Percentiles rank a stretch among this genome's conserved stretches.
phyloP scores from a whole-genome alignment of 116 monocot genomes.

The Dioscorea cayenensis region DNA sequence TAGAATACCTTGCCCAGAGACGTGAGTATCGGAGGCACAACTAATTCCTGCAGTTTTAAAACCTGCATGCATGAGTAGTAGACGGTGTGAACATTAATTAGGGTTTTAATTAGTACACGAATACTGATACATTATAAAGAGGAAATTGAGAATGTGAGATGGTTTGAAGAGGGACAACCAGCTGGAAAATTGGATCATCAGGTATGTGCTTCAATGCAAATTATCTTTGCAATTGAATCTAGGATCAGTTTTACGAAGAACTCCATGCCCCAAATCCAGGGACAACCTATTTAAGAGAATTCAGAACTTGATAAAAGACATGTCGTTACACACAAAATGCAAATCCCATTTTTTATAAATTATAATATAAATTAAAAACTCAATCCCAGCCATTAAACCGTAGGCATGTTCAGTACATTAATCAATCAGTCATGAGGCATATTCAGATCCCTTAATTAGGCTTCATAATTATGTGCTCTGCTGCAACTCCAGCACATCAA shows the following conservation, averaged over 20 bases:
- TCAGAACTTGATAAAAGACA: neutral
- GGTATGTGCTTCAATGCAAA: slow-evolving; percentile 98
- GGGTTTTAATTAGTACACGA: neutral
- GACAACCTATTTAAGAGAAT: slow-evolving; percentile 57
- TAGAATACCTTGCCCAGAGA: slow-evolving; percentile 87
- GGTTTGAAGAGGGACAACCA: slow-evolving; percentile 35
- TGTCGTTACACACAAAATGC: neutral
- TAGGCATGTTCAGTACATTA: neutral
- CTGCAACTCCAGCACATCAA: no score
- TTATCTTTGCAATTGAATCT: slow-evolving; percentile 89
- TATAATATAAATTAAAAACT: no score
- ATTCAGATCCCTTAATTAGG: no score
- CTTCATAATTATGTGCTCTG: no score
- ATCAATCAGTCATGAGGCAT: no score
- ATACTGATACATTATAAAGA: neutral
- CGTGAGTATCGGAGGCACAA: slow-evolving; percentile 87
- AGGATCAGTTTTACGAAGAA: slow-evolving; percentile 95
- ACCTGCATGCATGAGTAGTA: slow-evolving; percentile 38
- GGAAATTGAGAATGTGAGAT: neutral
- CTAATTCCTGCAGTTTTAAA: slow-evolving; percentile 89
- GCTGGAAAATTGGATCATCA: slow-evolving; percentile 91
- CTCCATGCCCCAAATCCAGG: slow-evolving; percentile 99
- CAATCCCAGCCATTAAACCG: no score
- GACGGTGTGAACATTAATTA: neutral
- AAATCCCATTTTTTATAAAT: neutral